Evolutionary conservation across 2,329 filamentous ascomycete genomes (phyloP), one percentile per base, ranked within the genome.

Genomic region (Cytospora schulzeri): DNA sequence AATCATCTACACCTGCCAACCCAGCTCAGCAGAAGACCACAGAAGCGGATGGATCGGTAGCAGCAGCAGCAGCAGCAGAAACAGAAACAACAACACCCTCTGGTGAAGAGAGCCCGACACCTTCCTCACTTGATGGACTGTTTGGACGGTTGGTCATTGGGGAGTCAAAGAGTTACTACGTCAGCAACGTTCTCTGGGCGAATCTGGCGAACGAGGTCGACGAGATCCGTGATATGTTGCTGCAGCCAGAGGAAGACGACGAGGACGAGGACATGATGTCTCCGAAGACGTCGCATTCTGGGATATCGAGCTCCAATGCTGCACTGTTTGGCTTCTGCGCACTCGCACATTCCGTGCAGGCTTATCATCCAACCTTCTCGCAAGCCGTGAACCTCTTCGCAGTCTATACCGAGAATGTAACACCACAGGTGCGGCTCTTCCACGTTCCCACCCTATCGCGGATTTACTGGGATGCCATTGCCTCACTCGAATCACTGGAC

Each of bases 391-490:
- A 65, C 56, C 64, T 72, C 12, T 72, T 70, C 53, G 61, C 68
- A 9, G 38, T 66, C 1, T 74, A 74, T 58, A 69, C 60, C 9
- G 71, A 73, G 6, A 72, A 71, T 29, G 71, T 75, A 4, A 61
- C 66, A 15, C 70, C 72, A 4, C 22, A 75, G 11, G 68, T 72
- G 5, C 69, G 66, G 55, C 71, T 73, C 26, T 76, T 73, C 57
- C 75, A 75, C 63, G 68, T 71, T 66, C 73, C 73, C 1, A 72
- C 71, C 1, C 41, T 71, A 19, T 67, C 68, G 22, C 63, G 56
- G 5, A 64, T 70, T 2, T 75, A 73, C 66, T 72, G 70, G 69
- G 59, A 69, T 6, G 65, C 71, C 2, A 67, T 73, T 8, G 64
- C 68, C 7, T 67, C 68, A 1, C 59, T 66, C 3, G 53, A 53